These are phyloP conservation scores for Coniochaeta sp. DNA, from an alignment of 2,329 filamentous ascomycete genomes.

Conservation along the genomic window DNA sequence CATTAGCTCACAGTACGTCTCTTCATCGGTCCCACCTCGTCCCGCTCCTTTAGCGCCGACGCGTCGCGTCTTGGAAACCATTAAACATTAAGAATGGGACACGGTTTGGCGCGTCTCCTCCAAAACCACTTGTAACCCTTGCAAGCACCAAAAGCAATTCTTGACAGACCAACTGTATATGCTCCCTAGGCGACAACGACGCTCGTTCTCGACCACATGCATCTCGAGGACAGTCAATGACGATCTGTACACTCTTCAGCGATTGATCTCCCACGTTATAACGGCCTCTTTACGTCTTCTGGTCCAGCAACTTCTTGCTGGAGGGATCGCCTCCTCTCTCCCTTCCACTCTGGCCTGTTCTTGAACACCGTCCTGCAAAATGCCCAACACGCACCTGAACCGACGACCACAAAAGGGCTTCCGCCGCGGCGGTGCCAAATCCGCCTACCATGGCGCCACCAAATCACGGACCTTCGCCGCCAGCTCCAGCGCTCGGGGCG, in stretches of 20 bases:
- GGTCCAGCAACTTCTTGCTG: background rate
- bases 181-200: background rate
- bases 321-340: background rate
- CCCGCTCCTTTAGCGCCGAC: background rate
- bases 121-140: background rate
- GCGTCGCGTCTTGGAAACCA: background rate
- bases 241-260: background rate
- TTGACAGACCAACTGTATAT: background rate
- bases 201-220: background rate
- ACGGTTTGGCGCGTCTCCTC: background rate
- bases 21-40: background rate
- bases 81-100: background rate
- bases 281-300: background rate
- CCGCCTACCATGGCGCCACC: constrained; percentile 61
- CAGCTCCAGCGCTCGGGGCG: constrained; percentile 62
- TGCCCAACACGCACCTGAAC: constrained; percentile 51
- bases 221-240: background rate
- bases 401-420: constrained; percentile 54
- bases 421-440: constrained; percentile 60
- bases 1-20: background rate
- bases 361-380: constrained; percentile 22
- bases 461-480: constrained; percentile 73
- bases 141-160: background rate
- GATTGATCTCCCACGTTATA: background rate
- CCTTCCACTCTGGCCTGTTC: background rate